Percentiles rank a stretch among this genome's conserved stretches.
Evolutionary conservation across 1,284 basidiomycete genomes (phyloP).

Genomic region (Omphalotus olearius): DNA sequence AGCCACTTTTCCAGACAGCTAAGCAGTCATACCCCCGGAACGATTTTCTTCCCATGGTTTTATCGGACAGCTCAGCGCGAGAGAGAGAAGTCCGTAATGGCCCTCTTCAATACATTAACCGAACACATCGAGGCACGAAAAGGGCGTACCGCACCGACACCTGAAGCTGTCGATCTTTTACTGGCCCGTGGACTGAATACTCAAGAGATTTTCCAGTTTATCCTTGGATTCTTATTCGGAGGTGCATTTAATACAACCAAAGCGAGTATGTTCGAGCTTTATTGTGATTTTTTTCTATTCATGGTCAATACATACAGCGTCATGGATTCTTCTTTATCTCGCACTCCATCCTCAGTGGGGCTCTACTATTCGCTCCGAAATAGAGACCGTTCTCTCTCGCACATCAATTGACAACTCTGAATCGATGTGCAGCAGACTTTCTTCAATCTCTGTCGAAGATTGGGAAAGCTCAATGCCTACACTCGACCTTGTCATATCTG

Average conservation of each 20-base stretch:
- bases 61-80: conserved; percentile 26
- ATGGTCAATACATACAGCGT: too few species aligned
- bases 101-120: conserved; percentile 24
- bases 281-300: too few species aligned
- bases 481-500: conserved; percentile 19
- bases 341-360: conserved; percentile 16
- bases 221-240: conserved; percentile 29
- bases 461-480: conserved; percentile 22
- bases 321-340: conserved; percentile 17
- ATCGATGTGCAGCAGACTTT: conserved; percentile 5
- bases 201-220: conserved; percentile 27
- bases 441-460: conserved; percentile 16
- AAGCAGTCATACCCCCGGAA: conserved; percentile 28
- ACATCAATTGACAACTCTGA: conserved; percentile 5
- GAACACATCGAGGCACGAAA: conserved; percentile 26
- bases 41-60: conserved; percentile 34
- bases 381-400: conserved; percentile 11
- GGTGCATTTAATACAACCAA: conserved; percentile 32
- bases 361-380: conserved; percentile 12
- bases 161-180: conserved; percentile 31
- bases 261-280: conserved; percentile 23
- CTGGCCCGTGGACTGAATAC: conserved; percentile 26
- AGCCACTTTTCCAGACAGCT: conserved; percentile 29
- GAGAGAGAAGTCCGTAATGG: conserved; percentile 25
- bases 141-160: conserved; percentile 19